These are phyloP conservation scores for Chlorella sp. DNA, from an alignment of 139 green algal species.

Conservation along the genomic window DNA sequence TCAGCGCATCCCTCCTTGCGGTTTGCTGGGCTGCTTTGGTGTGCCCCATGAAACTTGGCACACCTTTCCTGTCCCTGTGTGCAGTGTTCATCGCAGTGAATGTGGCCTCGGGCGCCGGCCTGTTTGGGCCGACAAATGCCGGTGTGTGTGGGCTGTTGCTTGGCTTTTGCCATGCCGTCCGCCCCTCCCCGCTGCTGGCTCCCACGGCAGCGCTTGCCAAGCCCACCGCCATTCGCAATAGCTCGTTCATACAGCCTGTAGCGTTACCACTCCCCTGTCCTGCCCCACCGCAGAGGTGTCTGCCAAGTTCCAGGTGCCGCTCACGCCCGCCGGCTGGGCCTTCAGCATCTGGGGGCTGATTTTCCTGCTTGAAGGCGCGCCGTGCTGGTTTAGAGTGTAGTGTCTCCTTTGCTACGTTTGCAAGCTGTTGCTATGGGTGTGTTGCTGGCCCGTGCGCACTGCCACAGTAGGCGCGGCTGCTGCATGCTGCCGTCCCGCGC, in stretches of 20 bases:
- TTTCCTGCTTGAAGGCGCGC: constrained; percentile 56
- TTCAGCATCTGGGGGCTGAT: constrained; percentile 72
- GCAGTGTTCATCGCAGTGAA: constrained; percentile 59
- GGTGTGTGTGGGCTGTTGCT: not conserved
- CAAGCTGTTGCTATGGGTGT: no score
- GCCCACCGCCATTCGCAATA: not conserved
- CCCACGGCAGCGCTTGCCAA: not conserved
- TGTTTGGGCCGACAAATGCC: constrained; percentile 59
- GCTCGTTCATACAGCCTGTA: not conserved
- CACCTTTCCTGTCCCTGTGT: not conserved
- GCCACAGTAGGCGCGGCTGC: no score
- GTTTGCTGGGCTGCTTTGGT: no score
- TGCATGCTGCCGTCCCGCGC: no score
- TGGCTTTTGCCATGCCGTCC: not conserved
- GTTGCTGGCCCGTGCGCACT: no score
- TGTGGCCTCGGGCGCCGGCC: constrained; percentile 40
- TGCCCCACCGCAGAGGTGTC: constrained; percentile 39
- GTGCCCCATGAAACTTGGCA: no score
- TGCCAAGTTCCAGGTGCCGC: constrained; percentile 44
- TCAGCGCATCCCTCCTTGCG: not conserved
- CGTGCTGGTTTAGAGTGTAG: no score
- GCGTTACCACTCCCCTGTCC: not conserved
- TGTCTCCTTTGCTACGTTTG: no score
- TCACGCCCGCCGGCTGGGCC: constrained; percentile 63
- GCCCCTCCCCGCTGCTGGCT: not conserved